A percentile compares a stretch with the other conserved stretches of the same genome.
phyloP scores from a whole-genome alignment of 2,329 filamentous ascomycete genomes.

The Aspergillus transmontanensis region DNA sequence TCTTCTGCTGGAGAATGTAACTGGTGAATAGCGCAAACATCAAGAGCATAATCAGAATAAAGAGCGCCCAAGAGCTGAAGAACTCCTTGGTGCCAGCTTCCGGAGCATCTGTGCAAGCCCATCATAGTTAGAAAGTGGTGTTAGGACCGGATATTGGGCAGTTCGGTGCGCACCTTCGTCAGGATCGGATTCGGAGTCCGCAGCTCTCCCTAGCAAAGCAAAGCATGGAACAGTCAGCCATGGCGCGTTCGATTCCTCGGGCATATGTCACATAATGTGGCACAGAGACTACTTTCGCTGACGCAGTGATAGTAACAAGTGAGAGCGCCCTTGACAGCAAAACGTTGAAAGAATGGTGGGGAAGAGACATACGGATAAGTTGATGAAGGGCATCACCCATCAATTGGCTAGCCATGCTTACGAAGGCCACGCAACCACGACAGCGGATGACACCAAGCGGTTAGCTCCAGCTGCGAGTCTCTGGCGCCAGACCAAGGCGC shows the following conservation, averaged over 20 bases:
- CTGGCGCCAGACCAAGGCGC: slow-evolving; percentile 32
- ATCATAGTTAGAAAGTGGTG: slow-evolving; percentile 22
- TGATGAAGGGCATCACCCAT: slow-evolving; percentile 38
- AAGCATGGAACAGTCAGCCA: neutral
- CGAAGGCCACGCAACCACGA: slow-evolving; percentile 25
- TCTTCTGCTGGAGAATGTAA: slow-evolving; percentile 94
- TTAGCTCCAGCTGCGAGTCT: slow-evolving; percentile 38
- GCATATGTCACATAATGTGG: neutral
- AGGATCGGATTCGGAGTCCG: slow-evolving; percentile 40
- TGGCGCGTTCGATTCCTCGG: neutral
- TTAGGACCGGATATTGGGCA: slow-evolving; percentile 8
- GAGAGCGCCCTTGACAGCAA: neutral
- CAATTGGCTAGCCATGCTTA: slow-evolving; percentile 40
- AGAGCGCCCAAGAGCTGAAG: slow-evolving; percentile 93
- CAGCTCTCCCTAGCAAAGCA: slow-evolving; percentile 34
- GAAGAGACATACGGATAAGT: slow-evolving; percentile 37
- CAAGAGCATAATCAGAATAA: slow-evolving; percentile 92
- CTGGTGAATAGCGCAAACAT: slow-evolving; percentile 95
- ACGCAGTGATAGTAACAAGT: neutral
- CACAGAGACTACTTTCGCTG: neutral
- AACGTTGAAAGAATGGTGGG: neutral
- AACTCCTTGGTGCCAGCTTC: slow-evolving; percentile 92
- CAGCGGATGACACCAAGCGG: slow-evolving; percentile 30
- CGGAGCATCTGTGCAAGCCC: slow-evolving; percentile 56
- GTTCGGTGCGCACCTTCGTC: slow-evolving; percentile 38